These are phyloP conservation scores for Colletotrichum echinochloae DNA, from an alignment of 2,329 filamentous ascomycete species.

Conservation along the genomic window DNA sequence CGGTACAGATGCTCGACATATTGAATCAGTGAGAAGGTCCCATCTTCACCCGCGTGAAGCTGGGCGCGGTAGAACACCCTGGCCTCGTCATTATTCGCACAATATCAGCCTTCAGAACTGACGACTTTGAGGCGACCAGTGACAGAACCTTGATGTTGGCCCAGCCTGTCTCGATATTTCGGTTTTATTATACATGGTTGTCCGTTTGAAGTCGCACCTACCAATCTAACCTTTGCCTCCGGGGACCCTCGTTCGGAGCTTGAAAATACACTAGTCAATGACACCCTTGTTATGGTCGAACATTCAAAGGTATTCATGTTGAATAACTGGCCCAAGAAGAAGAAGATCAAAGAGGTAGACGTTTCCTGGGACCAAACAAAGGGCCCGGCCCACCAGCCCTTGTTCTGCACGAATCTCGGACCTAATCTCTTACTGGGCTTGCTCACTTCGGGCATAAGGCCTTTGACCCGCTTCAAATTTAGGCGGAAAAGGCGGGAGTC, in stretches of 20 bases:
- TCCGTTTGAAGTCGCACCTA: background rate
- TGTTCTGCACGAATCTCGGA: too few species aligned
- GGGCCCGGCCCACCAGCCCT: background rate
- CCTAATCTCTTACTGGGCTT: background rate
- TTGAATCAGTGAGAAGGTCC: background rate
- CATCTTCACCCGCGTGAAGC: background rate
- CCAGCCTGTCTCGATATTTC: background rate
- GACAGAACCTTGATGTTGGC: background rate
- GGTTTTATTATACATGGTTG: background rate
- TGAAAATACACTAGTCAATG: background rate
- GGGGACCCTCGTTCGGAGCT: background rate
- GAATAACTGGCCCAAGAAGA: background rate
- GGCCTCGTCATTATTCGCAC: background rate
- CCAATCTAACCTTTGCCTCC: background rate
- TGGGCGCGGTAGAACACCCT: background rate
- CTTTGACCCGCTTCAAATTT: background rate
- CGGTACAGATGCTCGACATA: background rate
- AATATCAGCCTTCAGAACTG: background rate
- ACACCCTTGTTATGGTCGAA: background rate
- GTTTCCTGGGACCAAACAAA: background rate
- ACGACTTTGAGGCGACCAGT: background rate
- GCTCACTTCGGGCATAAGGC: background rate
- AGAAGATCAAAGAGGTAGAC: background rate
- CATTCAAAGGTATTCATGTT: too few species aligned
- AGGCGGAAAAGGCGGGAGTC: background rate